These are phyloP conservation scores for Mytilinidion resinicola DNA, from an alignment of 495 filamentous ascomycete genomes.

Conservation along the genomic window DNA sequence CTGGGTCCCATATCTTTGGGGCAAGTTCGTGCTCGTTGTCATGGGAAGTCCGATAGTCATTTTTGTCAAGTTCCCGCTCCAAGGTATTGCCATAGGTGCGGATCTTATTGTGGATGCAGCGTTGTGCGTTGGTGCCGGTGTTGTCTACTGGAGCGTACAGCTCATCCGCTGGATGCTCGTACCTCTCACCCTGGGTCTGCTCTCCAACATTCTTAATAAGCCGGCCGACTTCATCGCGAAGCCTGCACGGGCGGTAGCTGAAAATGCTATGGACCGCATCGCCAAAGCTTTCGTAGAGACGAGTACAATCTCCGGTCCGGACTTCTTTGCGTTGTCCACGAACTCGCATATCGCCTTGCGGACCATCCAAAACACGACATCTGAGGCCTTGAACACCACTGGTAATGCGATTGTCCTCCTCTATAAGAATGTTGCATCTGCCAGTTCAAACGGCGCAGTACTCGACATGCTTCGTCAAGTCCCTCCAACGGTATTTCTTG, in stretches of 20 bases:
- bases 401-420: slow-evolving; percentile 1
- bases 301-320: slow-evolving; percentile 6
- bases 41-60: slow-evolving; percentile 70
- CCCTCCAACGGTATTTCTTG: not conserved
- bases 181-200: slow-evolving; percentile 26
- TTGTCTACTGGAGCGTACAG: slow-evolving; percentile 49
- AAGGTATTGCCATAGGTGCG: slow-evolving; percentile 59
- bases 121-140: slow-evolving; percentile 51
- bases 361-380: slow-evolving; percentile 26
- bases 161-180: slow-evolving; percentile 43
- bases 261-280: slow-evolving; percentile 23
- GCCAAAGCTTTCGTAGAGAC: slow-evolving; percentile 14
- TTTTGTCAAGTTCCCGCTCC: slow-evolving; percentile 61
- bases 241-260: slow-evolving; percentile 16
- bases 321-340: slow-evolving; percentile 27
- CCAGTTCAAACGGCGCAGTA: not conserved
- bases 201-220: slow-evolving; percentile 9
- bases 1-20: slow-evolving; percentile 85
- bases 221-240: slow-evolving; percentile 13
- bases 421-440: slow-evolving; percentile 6
- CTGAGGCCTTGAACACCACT: slow-evolving; percentile 15
- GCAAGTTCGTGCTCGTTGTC: slow-evolving; percentile 72
- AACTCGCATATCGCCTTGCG: slow-evolving; percentile 29
- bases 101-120: slow-evolving; percentile 62
- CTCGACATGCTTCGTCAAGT: slow-evolving; percentile 4